Evolutionary conservation across 2,329 filamentous ascomycete species (phyloP).

Genomic region (Rutstroemia sp.): DNA sequence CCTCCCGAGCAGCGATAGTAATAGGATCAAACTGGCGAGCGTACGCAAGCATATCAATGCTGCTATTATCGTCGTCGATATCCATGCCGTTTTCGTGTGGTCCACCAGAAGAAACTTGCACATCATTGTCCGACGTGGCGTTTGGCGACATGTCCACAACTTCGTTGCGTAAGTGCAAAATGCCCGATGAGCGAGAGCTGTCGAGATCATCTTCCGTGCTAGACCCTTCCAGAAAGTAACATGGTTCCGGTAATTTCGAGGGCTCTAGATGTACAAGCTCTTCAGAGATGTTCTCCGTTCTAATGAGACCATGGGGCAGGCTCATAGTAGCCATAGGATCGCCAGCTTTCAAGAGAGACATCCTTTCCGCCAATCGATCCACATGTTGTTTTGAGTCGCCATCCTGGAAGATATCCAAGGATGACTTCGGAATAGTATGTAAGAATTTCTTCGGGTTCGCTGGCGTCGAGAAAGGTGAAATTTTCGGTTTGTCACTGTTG

Average conservation of each 20-base stretch:
- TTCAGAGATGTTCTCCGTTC: not conserved
- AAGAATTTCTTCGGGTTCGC: slow-evolving; percentile 9
- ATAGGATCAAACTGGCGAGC: not conserved
- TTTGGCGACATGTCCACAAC: not conserved
- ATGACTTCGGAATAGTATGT: slow-evolving; percentile 17
- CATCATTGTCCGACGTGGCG: not conserved
- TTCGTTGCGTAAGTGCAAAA: not conserved
- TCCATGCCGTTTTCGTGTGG: not conserved
- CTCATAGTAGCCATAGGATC: not conserved
- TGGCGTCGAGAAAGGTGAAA: slow-evolving; percentile 14
- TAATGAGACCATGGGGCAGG: not conserved
- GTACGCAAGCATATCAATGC: slow-evolving; percentile 8
- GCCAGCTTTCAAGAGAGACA: slow-evolving; percentile 5
- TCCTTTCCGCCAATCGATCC: slow-evolving; percentile 3
- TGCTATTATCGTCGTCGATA: slow-evolving; percentile 4
- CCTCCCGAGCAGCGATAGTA: not conserved
- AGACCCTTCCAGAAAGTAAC: not conserved
- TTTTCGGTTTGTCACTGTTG: not conserved
- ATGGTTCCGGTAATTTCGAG: slow-evolving; percentile 5
- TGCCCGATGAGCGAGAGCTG: not conserved
- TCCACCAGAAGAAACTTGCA: not conserved
- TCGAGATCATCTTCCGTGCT: not conserved
- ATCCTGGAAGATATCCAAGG: slow-evolving; percentile 13
- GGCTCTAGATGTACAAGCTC: not conserved
- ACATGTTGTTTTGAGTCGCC: not conserved